These are phyloP conservation scores for Hymenoscyphus fructigenus DNA, from an alignment of 2,329 filamentous ascomycete species.

Conservation along the genomic window DNA sequence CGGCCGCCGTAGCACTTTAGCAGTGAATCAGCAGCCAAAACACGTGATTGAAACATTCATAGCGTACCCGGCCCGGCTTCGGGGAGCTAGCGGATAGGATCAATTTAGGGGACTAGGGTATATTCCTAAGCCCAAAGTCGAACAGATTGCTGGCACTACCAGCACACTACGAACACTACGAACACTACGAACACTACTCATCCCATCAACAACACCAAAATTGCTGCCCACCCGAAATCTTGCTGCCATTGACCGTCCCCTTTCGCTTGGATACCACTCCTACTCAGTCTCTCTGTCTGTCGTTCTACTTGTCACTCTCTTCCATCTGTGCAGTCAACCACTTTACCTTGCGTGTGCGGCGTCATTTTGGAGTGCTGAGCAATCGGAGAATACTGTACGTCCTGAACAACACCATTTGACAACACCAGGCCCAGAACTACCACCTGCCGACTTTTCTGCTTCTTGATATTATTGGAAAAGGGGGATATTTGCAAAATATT, in stretches of 20 bases:
- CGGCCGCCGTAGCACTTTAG: neutral
- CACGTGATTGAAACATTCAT: too few relatives aligned
- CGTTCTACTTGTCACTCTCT: slow-evolving; percentile 9
- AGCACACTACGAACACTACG: slow-evolving; percentile 11
- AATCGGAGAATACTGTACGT: slow-evolving; percentile 17
- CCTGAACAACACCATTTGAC: slow-evolving; percentile 8
- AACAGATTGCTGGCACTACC: neutral
- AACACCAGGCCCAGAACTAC: neutral
- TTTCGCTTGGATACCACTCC: slow-evolving; percentile 6
- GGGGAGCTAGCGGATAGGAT: too few relatives aligned
- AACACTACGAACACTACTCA: slow-evolving; percentile 10
- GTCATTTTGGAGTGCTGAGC: slow-evolving; percentile 15
- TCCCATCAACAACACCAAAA: slow-evolving; percentile 20
- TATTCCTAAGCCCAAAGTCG: neutral
- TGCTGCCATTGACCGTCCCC: slow-evolving; percentile 17
- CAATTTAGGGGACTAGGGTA: too few relatives aligned
- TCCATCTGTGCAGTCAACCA: neutral
- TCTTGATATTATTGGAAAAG: too few relatives aligned
- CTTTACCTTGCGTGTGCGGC: neutral
- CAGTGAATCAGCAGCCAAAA: too few relatives aligned
- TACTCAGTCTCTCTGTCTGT: neutral
- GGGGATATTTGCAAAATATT: neutral
- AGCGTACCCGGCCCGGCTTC: too few relatives aligned
- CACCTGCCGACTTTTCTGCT: neutral
- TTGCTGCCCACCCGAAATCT: slow-evolving; percentile 14